Base-by-base conservation (phyloP, 2,329 filamentous ascomycete species). In the Graphilbum ipis-grandicollis region DNA sequence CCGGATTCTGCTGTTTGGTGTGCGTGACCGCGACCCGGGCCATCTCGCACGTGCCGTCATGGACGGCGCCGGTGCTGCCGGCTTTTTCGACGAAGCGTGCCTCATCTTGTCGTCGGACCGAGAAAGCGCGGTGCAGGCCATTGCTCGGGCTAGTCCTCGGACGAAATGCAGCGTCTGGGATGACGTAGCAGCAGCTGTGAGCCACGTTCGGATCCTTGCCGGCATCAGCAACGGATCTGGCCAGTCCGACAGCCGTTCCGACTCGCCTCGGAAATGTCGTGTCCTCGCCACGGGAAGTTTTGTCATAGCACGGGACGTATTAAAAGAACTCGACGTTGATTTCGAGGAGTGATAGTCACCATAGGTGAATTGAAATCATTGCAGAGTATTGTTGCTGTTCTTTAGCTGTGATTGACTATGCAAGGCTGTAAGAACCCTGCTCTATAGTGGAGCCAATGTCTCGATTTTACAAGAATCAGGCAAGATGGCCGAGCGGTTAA, bases 1-100 rank as follows among this genome's bases (percentile, higher is more conserved):
- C 2, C 61, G 62, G 33, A 55, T 66, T 30, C 62, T 98, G 34
- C 77, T 96, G 38, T 98, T 96, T 66, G 96, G 94, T 55, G 90
- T 96, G 56, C 72, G 76, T 51, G 70, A 67, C 32, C 65, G 68
- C 21, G 65, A 68, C 49, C 59, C 66, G 26, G 53, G 71, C 19
- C 56, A 64, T 37, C 71, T 76, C 35, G 58, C 76, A 12, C 56
- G 59, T 17, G 57, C 58, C 3, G 55, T 75, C 18, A 47, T 61
- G 41, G 52, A 57, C 4, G 48, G 22, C 15, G 28, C 32, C 52
- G 9, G 50, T 53, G 18, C 45, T 50, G 29, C 52, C 50, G 40
- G 55, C 21, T 22, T 37, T 10, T 49, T 47, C 18, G 48, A 49
- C 22, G 37, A 49, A 17, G 38, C 33, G 12, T 31, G 38, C 2